phyloP scores from a whole-genome alignment of 1,284 basidiomycete species.

The Vanrija humicola region DNA sequence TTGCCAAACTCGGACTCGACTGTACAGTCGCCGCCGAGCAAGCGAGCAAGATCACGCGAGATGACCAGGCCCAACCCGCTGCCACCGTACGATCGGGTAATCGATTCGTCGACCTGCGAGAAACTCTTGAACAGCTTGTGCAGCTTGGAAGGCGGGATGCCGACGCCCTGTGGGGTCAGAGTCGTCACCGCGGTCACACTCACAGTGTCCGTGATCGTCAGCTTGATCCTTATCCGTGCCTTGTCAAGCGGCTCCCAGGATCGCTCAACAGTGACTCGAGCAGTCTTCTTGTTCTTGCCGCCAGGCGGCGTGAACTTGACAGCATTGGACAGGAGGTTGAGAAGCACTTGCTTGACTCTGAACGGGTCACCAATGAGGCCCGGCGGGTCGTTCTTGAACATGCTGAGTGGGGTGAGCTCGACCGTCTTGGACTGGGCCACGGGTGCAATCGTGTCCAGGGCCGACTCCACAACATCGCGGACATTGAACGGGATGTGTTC shows the following conservation, averaged over 20 bases:
- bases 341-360: conserved; percentile 40
- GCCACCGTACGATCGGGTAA: conserved; percentile 43
- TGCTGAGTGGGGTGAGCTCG: conserved; percentile 36
- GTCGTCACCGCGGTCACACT: background rate
- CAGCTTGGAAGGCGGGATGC: conserved; percentile 36
- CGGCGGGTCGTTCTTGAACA: conserved; percentile 35
- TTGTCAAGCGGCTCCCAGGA: conserved; percentile 17
- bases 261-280: conserved; percentile 33
- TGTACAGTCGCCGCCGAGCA: conserved; percentile 44
- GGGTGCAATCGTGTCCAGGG: conserved; percentile 40
- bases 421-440: conserved; percentile 40
- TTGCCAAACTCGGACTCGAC: conserved; percentile 42
- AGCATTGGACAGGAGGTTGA: conserved; percentile 41
- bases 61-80: conserved; percentile 45
- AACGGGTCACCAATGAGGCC: conserved; percentile 40
- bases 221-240: conserved; percentile 18
- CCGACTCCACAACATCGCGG: conserved; percentile 40
- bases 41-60: conserved; percentile 35
- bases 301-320: conserved; percentile 40
- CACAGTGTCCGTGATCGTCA: conserved; percentile 36
- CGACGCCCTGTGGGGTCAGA: conserved; percentile 24
- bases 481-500: conserved; percentile 50
- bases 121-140: conserved; percentile 45
- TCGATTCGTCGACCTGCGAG: conserved; percentile 44
- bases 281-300: conserved; percentile 9